Evolutionary conservation across 768 basidiomycete genomes (phyloP).

Genomic region (Lentinula sp.): DNA sequence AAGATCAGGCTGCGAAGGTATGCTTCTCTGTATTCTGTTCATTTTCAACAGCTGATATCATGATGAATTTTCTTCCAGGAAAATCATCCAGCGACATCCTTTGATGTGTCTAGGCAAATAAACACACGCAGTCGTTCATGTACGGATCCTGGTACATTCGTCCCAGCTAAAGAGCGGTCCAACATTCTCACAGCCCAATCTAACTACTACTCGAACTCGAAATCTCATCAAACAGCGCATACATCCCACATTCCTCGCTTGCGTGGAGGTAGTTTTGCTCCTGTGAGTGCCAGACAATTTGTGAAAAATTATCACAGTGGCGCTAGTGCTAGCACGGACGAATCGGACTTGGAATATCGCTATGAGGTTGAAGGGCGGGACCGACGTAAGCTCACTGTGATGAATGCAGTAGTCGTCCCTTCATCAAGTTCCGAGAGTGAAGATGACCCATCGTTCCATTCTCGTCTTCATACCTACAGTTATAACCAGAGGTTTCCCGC

Average conservation of each 20-base stretch:
- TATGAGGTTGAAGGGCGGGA: slow-evolving; percentile 20
- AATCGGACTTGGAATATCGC: slow-evolving; percentile 37
- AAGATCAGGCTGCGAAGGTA: slow-evolving; percentile 1
- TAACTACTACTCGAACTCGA: not conserved
- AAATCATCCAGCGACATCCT: slow-evolving; percentile 1
- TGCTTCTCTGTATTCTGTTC: not conserved
- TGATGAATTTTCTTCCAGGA: not conserved
- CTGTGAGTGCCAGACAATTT: not conserved
- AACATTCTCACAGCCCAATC: slow-evolving; percentile 4
- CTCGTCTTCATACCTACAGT: not conserved
- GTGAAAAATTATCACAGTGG: slow-evolving; percentile 3
- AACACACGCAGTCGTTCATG: slow-evolving; percentile 24
- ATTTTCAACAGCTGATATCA: not conserved
- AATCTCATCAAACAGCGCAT: not conserved
- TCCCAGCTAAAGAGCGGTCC: not conserved
- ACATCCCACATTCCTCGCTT: slow-evolving; percentile 26
- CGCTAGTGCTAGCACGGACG: slow-evolving; percentile 19
- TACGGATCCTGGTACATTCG: slow-evolving; percentile 24
- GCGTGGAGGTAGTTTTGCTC: slow-evolving; percentile 13
- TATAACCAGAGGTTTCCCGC: not conserved
- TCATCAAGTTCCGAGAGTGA: slow-evolving; percentile 36
- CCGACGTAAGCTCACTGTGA: slow-evolving; percentile 36
- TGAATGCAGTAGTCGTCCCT: slow-evolving; percentile 35
- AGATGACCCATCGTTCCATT: slow-evolving; percentile 9
- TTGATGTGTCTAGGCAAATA: slow-evolving; percentile 1